Percentiles rank a stretch among this genome's conserved stretches.
These are phyloP conservation scores for Iris macrosiphon DNA, from an alignment of 106 monocot species.

Conservation along the genomic window DNA sequence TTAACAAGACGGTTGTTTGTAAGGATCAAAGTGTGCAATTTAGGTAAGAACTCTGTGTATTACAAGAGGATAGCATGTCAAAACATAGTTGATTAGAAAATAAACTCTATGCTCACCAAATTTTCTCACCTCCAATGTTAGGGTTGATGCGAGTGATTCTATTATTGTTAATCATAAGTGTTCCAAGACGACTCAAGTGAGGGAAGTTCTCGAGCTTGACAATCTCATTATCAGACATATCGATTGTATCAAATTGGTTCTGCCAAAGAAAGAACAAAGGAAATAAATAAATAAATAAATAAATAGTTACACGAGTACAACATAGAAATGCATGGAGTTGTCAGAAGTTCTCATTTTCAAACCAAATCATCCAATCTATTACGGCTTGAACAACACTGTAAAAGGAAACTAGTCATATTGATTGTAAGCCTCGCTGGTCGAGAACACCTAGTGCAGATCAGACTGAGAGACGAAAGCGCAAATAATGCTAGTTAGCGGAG, in stretches of 20 bases:
- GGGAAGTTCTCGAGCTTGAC: conserved; percentile 98
- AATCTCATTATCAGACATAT: conserved; percentile 97
- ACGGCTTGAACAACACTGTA: no score
- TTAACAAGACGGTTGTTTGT: conserved; percentile 97
- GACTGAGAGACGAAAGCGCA: no score
- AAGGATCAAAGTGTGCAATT: conserved; percentile 85
- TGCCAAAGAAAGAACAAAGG: conserved; percentile 25
- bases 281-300: no score
- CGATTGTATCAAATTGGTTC: conserved; percentile 97
- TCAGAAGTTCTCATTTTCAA: no score
- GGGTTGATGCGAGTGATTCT: conserved; percentile 96
- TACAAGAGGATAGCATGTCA: neutral
- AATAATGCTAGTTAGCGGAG: no score
- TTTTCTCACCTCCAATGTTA: conserved; percentile 74
- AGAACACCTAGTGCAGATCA: no score
- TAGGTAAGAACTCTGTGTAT: conserved; percentile 75
- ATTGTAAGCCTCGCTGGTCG: no score
- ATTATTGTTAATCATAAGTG: conserved; percentile 85
- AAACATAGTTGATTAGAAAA: neutral
- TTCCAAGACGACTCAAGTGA: conserved; percentile 75
- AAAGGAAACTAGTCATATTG: no score
- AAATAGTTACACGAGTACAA: no score
- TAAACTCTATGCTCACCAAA: neutral
- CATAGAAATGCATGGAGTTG: no score
- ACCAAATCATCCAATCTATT: no score